Base-by-base conservation (phyloP, 106 monocot species). In the Dendrobium chrysotoxum region DNA sequence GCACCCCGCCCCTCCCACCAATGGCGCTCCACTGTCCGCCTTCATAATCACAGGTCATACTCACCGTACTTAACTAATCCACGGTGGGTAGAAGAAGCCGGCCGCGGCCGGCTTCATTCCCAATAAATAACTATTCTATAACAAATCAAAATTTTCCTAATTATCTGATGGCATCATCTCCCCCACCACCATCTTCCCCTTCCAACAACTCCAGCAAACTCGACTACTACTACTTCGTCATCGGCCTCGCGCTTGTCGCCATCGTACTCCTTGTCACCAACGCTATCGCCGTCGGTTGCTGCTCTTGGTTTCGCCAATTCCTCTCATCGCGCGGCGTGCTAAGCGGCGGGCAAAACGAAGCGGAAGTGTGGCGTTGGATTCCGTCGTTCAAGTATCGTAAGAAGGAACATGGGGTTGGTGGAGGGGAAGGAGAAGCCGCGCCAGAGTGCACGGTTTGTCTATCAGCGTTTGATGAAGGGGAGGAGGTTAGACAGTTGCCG, bases 401-500 rank as follows among this genome's bases (percentile, higher is more conserved):
- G 13, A 76, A 76, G 45, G 46, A 76, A 0, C 46, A 15, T 0
- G 10, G 21, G 46, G 10, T 20, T 3, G 47, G 28, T 9, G 76
- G 26, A 4, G 74, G 17, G 35, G 74, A 28, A 20, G 74, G 40
- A 11, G 41, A 16, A 13, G 74, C 20, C 74, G 13, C 40, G 35
- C 71, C 31, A 6, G 79, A 80, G 79, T 80, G 79, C 41, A 21
- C 68, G 12, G 79, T 80, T 15, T 80, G 79, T 40, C 42, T 80
- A 2, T 68, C 68, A 45, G 45, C 66, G 11, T 80, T 80, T 26
- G 68, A 40, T 6, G 79, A 80, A 2, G 79, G 79, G 10, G 79
- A 80, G 10, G 79, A 80, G 64, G 79, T 80, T 17, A 39, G 79
- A 25, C 79, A 70, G 68, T 39, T 80, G 66, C 79, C 79, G 12